A percentile compares a stretch with the other conserved stretches of the same genome.
Evolutionary conservation across 1,284 basidiomycete species (phyloP).

Genomic region (Rhodotorula sp.): DNA sequence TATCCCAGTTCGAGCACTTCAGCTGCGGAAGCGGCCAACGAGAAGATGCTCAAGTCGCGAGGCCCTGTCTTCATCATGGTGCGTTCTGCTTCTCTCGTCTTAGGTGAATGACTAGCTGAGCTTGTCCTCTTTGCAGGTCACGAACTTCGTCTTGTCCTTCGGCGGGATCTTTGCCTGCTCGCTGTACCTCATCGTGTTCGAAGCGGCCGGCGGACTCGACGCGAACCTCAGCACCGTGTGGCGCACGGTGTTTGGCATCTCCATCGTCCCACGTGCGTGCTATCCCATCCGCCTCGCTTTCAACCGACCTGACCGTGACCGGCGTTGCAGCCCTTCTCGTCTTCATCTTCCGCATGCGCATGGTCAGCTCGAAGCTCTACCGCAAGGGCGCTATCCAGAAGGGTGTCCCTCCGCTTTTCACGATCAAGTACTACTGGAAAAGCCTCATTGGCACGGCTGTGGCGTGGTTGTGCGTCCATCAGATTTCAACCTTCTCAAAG

Average conservation of each 20-base stretch:
- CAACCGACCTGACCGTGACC: neutral
- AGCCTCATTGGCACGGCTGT: slow-evolving; percentile 68
- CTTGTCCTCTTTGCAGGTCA: too few species aligned
- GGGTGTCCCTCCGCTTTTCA: slow-evolving; percentile 65
- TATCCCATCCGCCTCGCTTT: neutral
- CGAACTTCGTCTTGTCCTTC: slow-evolving; percentile 52
- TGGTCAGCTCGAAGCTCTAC: slow-evolving; percentile 69
- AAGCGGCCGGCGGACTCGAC: slow-evolving; percentile 62
- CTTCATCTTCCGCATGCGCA: slow-evolving; percentile 69
- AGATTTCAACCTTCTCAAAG: slow-evolving; percentile 58
- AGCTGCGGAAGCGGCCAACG: slow-evolving; percentile 72
- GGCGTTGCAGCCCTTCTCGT: slow-evolving; percentile 59
- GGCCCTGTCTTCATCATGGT: slow-evolving; percentile 67
- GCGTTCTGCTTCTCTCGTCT: neutral
- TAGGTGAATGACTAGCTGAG: slow-evolving; percentile 16
- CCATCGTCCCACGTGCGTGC: slow-evolving; percentile 58
- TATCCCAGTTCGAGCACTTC: slow-evolving; percentile 71
- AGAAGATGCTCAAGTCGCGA: slow-evolving; percentile 63
- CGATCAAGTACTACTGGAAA: slow-evolving; percentile 68
- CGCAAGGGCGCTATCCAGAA: slow-evolving; percentile 65
- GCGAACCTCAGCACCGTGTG: slow-evolving; percentile 69
- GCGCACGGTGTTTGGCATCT: slow-evolving; percentile 73
- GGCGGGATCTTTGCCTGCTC: slow-evolving; percentile 69
- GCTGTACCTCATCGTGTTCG: slow-evolving; percentile 69
- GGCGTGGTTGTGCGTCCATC: slow-evolving; percentile 63